A percentile compares a stretch with the other conserved stretches of the same genome.
These are phyloP conservation scores for Stemphylium beticola DNA, from an alignment of 2,329 filamentous ascomycete species.

Conservation along the genomic window DNA sequence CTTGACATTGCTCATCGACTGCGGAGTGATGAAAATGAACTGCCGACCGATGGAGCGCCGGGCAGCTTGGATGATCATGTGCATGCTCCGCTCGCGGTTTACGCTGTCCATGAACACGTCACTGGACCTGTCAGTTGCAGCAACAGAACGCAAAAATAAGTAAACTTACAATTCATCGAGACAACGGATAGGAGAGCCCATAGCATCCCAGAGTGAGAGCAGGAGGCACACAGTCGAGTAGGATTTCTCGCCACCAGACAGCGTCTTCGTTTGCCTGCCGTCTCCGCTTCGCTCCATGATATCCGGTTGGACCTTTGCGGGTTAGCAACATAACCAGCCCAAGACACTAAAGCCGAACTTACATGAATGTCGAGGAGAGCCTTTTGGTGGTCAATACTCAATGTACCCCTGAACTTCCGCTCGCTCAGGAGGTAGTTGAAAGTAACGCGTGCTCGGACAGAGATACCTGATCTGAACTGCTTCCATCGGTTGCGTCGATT, in stretches of 20 bases:
- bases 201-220: conserved; percentile 94
- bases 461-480: conserved; percentile 82
- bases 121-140: conserved; percentile 42
- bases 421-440: conserved; percentile 91
- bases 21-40: conserved; percentile 95
- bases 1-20: conserved; percentile 66
- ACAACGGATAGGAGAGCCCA: conserved; percentile 93
- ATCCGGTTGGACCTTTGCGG: conserved; percentile 65
- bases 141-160: neutral
- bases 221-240: conserved; percentile 96
- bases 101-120: conserved; percentile 99
- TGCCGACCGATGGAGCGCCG: conserved; percentile 87
- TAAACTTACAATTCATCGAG: conserved; percentile 83
- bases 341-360: neutral
- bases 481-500: conserved; percentile 78
- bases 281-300: conserved; percentile 70
- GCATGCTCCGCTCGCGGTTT: conserved; percentile 90
- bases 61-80: conserved; percentile 89
- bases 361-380: conserved; percentile 79
- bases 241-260: conserved; percentile 96
- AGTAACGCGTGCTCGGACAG: conserved; percentile 80
- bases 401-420: conserved; percentile 82
- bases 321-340: conserved; percentile 7
- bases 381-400: conserved; percentile 77
- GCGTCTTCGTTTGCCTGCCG: conserved; percentile 84